phyloP scores from a whole-genome alignment of 371 early-diverging fungal species.

The Rhizopus stolonifer region DNA sequence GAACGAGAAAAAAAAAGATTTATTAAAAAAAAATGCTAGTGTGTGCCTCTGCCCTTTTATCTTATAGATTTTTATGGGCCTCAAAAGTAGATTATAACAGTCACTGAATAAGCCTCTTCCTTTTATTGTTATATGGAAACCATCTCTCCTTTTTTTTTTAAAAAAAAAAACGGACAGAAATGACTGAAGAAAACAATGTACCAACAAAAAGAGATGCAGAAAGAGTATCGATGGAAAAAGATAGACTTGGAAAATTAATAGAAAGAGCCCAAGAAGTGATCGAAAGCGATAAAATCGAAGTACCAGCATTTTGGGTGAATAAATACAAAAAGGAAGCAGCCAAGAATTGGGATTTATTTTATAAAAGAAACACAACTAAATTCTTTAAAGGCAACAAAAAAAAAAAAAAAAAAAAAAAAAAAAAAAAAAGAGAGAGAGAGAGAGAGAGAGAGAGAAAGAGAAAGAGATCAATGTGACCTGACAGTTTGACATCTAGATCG shows the following conservation, averaged over 20 bases:
- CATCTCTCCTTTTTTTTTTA: not conserved
- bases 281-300: slow-evolving; percentile 60
- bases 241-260: slow-evolving; percentile 48
- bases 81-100: no score
- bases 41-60: no score
- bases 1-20: no score
- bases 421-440: no score
- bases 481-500: slow-evolving; percentile 56
- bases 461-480: not conserved
- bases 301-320: slow-evolving; percentile 76
- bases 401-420: no score
- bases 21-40: no score
- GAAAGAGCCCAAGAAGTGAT: slow-evolving; percentile 64
- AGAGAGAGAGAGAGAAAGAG: no score
- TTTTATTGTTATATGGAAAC: not conserved
- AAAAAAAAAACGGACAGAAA: no score
- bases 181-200: not conserved
- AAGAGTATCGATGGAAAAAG: slow-evolving; percentile 34
- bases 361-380: slow-evolving; percentile 89
- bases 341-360: slow-evolving; percentile 88
- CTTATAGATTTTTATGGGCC: no score
- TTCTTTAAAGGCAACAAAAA: slow-evolving; percentile 72
- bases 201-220: slow-evolving; percentile 22
- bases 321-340: slow-evolving; percentile 84
- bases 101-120: no score